Conservation (phyloP, 306 rosid genomes). For the Carpinus viminea region DNA sequence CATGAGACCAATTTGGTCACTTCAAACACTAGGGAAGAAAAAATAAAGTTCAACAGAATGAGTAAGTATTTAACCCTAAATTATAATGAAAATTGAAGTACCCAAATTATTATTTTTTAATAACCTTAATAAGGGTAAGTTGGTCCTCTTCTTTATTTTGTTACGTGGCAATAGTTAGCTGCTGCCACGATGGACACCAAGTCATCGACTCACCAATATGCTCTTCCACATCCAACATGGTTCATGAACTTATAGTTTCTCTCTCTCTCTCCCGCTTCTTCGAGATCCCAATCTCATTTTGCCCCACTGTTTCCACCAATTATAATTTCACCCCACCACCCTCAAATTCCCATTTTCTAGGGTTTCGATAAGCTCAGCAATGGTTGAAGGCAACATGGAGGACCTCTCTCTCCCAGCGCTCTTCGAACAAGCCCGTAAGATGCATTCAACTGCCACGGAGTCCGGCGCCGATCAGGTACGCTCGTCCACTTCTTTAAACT, state of each 20-base stretch:
- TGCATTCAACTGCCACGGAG: slow-evolving; percentile 64
- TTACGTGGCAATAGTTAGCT: too few species aligned
- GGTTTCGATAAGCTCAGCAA: background rate
- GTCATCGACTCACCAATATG: too few species aligned
- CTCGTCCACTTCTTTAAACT: background rate
- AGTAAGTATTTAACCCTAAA: too few species aligned
- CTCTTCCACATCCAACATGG: too few species aligned
- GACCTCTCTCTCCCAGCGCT: slow-evolving; percentile 74
- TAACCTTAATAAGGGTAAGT: too few species aligned
- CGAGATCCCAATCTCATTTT: background rate
- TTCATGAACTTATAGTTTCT: background rate
- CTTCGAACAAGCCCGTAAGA: slow-evolving; percentile 81
- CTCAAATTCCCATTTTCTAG: background rate
- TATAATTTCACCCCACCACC: background rate
- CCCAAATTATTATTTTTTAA: too few species aligned
- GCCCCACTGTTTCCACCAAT: background rate
- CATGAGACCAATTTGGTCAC: too few species aligned
- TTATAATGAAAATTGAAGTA: too few species aligned
- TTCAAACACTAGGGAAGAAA: too few species aligned
- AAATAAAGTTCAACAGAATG: too few species aligned
- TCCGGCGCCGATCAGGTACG: slow-evolving; percentile 73
- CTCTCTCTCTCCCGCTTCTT: background rate
- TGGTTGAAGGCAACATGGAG: slow-evolving; percentile 55
- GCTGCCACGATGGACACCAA: too few species aligned
- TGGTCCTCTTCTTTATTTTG: too few species aligned